Percentiles rank a stretch among this genome's conserved stretches.
These are phyloP conservation scores for Fragaria iinumae DNA, from an alignment of 306 rosid genomes.

Conservation along the genomic window DNA sequence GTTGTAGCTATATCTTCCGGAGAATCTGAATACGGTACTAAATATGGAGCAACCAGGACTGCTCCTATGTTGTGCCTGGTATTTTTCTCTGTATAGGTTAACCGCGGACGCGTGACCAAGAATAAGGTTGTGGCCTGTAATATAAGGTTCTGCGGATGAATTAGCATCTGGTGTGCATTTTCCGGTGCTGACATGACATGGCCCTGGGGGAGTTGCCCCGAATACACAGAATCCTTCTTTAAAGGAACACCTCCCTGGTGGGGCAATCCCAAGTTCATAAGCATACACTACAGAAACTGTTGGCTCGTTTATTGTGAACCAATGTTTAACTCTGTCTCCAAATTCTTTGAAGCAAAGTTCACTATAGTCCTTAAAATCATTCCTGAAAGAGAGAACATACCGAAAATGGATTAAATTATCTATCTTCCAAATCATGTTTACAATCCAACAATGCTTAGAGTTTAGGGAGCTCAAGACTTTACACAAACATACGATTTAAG, in stretches of 20 bases:
- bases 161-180: conserved; percentile 14
- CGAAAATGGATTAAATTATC: neutral
- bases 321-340: conserved; percentile 52
- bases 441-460: neutral
- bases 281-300: neutral
- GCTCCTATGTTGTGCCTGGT: conserved; percentile 8
- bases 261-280: conserved; percentile 35
- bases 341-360: conserved; percentile 46
- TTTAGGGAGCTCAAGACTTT: conserved; percentile 9
- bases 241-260: conserved; percentile 55
- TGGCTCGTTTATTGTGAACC: conserved; percentile 60
- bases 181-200: neutral
- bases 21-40: conserved; percentile 1
- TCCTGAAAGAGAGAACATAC: conserved; percentile 13
- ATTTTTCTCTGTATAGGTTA: conserved; percentile 30
- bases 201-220: conserved; percentile 13
- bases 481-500: conserved; percentile 15
- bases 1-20: conserved; percentile 12
- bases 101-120: conserved; percentile 35
- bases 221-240: conserved; percentile 24
- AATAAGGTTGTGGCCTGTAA: conserved; percentile 28
- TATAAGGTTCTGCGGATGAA: conserved; percentile 35
- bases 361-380: conserved; percentile 32
- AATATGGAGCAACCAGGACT: neutral
- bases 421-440: neutral